Evolutionary conservation across 805 yeast species (phyloP).

Genomic region (Henningerozyma blattae): DNA sequence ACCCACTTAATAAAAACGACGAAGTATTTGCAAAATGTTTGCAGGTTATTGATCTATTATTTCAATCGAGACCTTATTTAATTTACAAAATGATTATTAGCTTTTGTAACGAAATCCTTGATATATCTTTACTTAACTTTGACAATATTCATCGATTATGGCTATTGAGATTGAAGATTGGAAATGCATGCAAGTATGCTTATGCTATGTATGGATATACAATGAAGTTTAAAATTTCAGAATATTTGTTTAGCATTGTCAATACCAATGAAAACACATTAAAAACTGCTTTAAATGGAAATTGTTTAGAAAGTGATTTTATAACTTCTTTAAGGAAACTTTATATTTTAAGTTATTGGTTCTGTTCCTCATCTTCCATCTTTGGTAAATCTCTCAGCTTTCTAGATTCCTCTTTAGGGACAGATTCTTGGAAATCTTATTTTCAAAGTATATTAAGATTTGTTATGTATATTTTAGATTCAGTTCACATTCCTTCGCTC

Average conservation of each 20-base stretch:
- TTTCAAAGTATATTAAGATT: slow-evolving; percentile 19
- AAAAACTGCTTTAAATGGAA: slow-evolving; percentile 5
- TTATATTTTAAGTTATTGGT: slow-evolving; percentile 16
- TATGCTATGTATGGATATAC: slow-evolving; percentile 7
- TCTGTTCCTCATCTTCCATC: slow-evolving; percentile 6
- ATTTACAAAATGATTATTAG: neutral
- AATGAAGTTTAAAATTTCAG: slow-evolving; percentile 1
- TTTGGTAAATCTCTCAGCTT: slow-evolving; percentile 9
- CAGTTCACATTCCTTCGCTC: slow-evolving; percentile 4
- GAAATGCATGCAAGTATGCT: slow-evolving; percentile 13
- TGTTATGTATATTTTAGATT: slow-evolving; percentile 14
- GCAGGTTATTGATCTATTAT: slow-evolving; percentile 17
- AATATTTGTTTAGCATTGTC: slow-evolving; percentile 6
- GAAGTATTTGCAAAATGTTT: slow-evolving; percentile 16
- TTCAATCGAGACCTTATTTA: slow-evolving; percentile 13
- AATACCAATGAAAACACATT: slow-evolving; percentile 3
- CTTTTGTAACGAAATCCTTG: slow-evolving; percentile 9
- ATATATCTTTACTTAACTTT: slow-evolving; percentile 9
- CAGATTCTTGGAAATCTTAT: slow-evolving; percentile 14
- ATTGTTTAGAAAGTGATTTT: slow-evolving; percentile 5
- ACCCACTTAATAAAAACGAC: slow-evolving; percentile 8
- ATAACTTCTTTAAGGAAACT: slow-evolving; percentile 5
- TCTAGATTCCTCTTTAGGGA: slow-evolving; percentile 10
- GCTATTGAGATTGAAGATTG: slow-evolving; percentile 17
- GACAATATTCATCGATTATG: slow-evolving; percentile 11